A percentile compares a stretch with the other conserved stretches of the same genome.
phyloP scores from a whole-genome alignment of 192 early-diverging fungal genomes.

The Coemansia sp. region DNA sequence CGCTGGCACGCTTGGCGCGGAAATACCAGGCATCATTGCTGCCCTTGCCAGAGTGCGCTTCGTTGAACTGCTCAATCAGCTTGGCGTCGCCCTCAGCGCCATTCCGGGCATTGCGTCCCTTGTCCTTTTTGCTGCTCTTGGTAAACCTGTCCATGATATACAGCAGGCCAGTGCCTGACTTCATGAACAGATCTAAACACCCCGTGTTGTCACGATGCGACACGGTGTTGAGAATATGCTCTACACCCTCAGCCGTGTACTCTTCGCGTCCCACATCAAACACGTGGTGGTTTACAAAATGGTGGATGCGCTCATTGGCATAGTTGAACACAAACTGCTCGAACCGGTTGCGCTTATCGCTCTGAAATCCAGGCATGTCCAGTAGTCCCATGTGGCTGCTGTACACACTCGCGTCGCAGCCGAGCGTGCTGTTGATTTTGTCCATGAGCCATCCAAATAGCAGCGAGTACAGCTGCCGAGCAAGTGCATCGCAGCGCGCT shows the following conservation, averaged over 20 bases:
- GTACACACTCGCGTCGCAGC: constrained; percentile 60
- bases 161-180: constrained; percentile 70
- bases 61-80: constrained; percentile 41
- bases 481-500: constrained; percentile 69
- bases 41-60: constrained; percentile 26
- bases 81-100: constrained; percentile 40
- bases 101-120: constrained; percentile 28
- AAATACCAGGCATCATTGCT: constrained; percentile 28
- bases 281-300: constrained; percentile 68
- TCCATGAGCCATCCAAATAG: constrained; percentile 83
- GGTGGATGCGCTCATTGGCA: constrained; percentile 84
- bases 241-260: constrained; percentile 63
- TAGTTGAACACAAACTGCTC: constrained; percentile 76
- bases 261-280: constrained; percentile 69
- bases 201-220: constrained; percentile 66
- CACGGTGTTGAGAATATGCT: constrained; percentile 55
- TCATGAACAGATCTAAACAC: constrained; percentile 73
- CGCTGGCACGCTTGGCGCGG: constrained; percentile 31
- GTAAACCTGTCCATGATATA: constrained; percentile 70
- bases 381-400: constrained; percentile 82
- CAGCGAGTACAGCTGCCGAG: constrained; percentile 75
- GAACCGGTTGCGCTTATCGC: constrained; percentile 55
- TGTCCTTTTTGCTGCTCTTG: constrained; percentile 50
- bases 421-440: constrained; percentile 74
- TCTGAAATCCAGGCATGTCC: constrained; percentile 83